Evolutionary conservation across 75 land plant genomes (phyloP), one percentile per base, ranked within the genome.

Genomic region (Azolla pinnata): DNA sequence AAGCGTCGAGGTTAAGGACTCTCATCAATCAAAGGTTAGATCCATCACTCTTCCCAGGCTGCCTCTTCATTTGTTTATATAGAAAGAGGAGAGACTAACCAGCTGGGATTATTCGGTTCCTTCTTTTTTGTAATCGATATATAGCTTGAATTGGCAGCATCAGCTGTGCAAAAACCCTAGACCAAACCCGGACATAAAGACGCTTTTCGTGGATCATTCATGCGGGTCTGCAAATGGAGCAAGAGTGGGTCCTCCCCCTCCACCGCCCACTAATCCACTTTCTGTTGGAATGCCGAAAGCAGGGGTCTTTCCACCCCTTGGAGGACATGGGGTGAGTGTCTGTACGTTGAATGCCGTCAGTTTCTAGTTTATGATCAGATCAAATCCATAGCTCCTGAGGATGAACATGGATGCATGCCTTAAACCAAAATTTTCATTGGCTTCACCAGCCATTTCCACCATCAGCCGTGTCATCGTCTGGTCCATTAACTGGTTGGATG

Each of bases 111-210:
- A 10, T 30, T 30, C 19, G 23, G 19, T 29, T 53, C 23, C 5
- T 64, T 33, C 2, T 50, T 20, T 33, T 52, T 61, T 54, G 4
- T 54, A 2, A 19, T 25, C 42, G 12, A 10, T 34, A 14, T 77
- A 61, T 78, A 87, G 92, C 59, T 79, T 87, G 63, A 87, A 87
- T 66, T 87, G 92, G 92, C 92, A 87, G 69, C 92, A 87, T 64
- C 92, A 87, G 60, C 88, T 87, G 9, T 87, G 92, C 60, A 87
- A 87, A 60, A 87, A 84, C 54, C 92, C 92, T 33, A 73, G 88
- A 54, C 83, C 92, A 47, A 87, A 87, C 45, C 92, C 92, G 19
- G 92, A 87, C 56, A 87, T 87, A 24, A 87, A 87, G 57, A 87
- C 92, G 14, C 81, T 87, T 10, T 87, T 87, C 72, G 82, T 79